These are phyloP conservation scores for Tillandsia leiboldiana DNA, from an alignment of 176 grass and related monocot species.

Conservation along the genomic window DNA sequence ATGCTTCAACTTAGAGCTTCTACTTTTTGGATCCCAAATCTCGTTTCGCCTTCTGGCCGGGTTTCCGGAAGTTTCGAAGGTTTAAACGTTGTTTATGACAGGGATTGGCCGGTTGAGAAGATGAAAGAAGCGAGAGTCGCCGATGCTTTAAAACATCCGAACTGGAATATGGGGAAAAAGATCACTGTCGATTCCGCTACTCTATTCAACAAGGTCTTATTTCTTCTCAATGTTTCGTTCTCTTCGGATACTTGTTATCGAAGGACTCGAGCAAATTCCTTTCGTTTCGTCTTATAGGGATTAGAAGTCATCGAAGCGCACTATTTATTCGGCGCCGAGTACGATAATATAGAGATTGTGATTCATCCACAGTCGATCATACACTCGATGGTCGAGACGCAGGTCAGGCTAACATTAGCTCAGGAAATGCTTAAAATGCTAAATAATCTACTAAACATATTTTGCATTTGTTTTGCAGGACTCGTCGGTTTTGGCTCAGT, in stretches of 20 bases:
- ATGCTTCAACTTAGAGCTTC: no score
- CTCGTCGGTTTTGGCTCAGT: slow-evolving; percentile 83
- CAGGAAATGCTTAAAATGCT: no score
- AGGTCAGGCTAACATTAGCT: slow-evolving; percentile 33
- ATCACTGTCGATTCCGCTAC: slow-evolving; percentile 99
- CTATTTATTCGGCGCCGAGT: slow-evolving; percentile 89
- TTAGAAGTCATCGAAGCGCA: slow-evolving; percentile 99
- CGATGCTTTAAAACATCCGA: slow-evolving; percentile 96
- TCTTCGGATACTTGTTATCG: slow-evolving; percentile 11
- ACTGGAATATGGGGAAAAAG: slow-evolving; percentile 99
- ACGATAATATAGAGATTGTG: slow-evolving; percentile 93
- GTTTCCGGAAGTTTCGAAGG: neutral
- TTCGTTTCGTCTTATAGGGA: slow-evolving; percentile 40
- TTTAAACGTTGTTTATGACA: slow-evolving; percentile 18
- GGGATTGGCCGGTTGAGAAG: slow-evolving; percentile 83
- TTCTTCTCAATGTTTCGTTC: neutral
- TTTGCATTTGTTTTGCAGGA: slow-evolving; percentile 38
- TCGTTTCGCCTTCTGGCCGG: no score
- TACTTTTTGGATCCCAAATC: no score
- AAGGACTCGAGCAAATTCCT: neutral
- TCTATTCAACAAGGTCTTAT: slow-evolving; percentile 84
- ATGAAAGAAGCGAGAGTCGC: slow-evolving; percentile 92
- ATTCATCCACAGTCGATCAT: slow-evolving; percentile 99
- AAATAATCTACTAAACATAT: neutral
- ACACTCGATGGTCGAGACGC: slow-evolving; percentile 97